Percentiles rank a stretch among this genome's conserved stretches.
These are phyloP conservation scores for Penicillium brevicompactum DNA, from an alignment of 2,329 filamentous ascomycete species.

Conservation along the genomic window DNA sequence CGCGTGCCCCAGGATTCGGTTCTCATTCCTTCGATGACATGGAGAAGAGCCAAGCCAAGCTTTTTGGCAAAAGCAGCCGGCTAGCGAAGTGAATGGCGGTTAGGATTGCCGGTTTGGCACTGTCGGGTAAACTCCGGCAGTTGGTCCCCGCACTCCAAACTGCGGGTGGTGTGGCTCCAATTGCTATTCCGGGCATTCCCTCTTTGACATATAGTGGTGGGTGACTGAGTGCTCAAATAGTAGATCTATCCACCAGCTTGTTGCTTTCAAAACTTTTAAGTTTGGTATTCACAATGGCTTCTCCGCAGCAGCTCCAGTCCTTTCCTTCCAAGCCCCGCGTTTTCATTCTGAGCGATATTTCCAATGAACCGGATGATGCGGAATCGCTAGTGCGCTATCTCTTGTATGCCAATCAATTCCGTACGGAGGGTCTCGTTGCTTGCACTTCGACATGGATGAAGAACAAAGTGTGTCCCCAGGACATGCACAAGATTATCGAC, in stretches of 20 bases:
- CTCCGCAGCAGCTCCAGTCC: constrained; percentile 8
- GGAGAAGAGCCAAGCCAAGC: not conserved
- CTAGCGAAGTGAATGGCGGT: constrained; percentile 1
- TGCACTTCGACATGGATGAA: constrained; percentile 52
- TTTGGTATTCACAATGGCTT: constrained; percentile 9
- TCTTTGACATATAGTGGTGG: not conserved
- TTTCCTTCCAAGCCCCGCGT: constrained; percentile 26
- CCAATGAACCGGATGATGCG: constrained; percentile 51
- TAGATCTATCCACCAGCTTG: not conserved
- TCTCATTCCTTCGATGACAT: not conserved
- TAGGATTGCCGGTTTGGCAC: constrained; percentile 7
- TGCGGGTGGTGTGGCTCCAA: constrained; percentile 12
- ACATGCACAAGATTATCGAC: constrained; percentile 49
- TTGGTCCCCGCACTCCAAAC: constrained; percentile 1
- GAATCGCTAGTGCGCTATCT: constrained; percentile 50
- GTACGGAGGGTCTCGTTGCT: constrained; percentile 50
- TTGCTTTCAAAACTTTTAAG: not conserved
- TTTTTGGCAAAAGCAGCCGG: not conserved
- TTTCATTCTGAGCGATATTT: constrained; percentile 49
- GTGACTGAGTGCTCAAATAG: not conserved
- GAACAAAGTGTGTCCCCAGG: constrained; percentile 43
- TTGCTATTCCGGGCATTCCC: constrained; percentile 6
- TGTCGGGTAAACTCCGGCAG: constrained; percentile 13
- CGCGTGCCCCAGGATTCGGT: not conserved
- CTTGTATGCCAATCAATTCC: constrained; percentile 51